Evolutionary conservation across 139 green algal genomes (phyloP).

Genomic region (Chlorella sp.): DNA sequence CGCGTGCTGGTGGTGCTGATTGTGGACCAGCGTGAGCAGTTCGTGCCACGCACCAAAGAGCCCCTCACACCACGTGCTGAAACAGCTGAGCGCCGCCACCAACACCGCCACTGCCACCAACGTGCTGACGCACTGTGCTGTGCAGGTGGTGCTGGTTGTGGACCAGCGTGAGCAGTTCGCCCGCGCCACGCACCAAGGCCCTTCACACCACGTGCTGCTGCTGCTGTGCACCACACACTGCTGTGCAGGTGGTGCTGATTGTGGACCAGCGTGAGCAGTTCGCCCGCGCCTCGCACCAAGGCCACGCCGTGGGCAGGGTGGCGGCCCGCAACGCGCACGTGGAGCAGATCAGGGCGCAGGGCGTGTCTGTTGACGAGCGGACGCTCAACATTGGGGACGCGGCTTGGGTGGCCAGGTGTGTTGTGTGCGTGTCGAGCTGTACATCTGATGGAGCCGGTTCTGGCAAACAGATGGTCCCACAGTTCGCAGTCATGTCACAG

Average conservation of each 20-base stretch:
- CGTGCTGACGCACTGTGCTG: no score
- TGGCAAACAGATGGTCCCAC: neutral
- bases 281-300: neutral
- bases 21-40: constrained; percentile 60
- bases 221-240: neutral
- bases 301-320: constrained; percentile 4
- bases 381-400: constrained; percentile 36
- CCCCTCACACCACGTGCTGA: neutral
- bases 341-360: constrained; percentile 18
- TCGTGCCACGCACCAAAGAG: constrained; percentile 8
- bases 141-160: neutral
- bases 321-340: constrained; percentile 7
- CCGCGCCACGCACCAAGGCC: neutral
- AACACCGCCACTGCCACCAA: no score
- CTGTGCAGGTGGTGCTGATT: constrained; percentile 47
- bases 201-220: neutral
- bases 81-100: neutral
- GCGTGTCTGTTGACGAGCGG: constrained; percentile 27
- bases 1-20: neutral
- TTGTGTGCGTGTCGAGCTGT: no score
- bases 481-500: neutral
- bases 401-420: constrained; percentile 16
- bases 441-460: neutral
- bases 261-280: constrained; percentile 63
- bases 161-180: neutral